A percentile compares a stretch with the other conserved stretches of the same genome.
phyloP scores from a whole-genome alignment of 805 yeast species.

The Dipodascus albidus region DNA sequence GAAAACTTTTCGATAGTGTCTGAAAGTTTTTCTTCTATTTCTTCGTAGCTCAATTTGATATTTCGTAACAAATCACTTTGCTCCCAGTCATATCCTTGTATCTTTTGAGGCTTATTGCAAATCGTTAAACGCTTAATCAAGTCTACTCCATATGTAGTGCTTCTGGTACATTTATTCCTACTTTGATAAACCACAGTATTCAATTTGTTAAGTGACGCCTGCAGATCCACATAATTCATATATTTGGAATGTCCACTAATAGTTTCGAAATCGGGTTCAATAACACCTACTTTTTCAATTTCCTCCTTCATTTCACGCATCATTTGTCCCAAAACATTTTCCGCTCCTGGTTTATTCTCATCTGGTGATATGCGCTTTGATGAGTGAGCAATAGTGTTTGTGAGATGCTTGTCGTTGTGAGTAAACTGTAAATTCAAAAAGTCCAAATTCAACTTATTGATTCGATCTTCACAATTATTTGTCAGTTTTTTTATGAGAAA shows the following conservation, averaged over 20 bases:
- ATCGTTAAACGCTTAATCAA: constrained; percentile 31
- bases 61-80: not conserved
- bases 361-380: constrained; percentile 18
- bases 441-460: constrained; percentile 33
- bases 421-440: constrained; percentile 53
- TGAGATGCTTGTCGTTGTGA: constrained; percentile 29
- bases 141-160: constrained; percentile 48
- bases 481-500: constrained; percentile 28
- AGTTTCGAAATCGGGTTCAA: constrained; percentile 20
- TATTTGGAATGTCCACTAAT: constrained; percentile 47
- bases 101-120: constrained; percentile 18
- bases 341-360: constrained; percentile 12
- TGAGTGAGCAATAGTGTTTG: not conserved
- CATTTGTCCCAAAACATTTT: constrained; percentile 1
- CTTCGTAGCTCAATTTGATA: constrained; percentile 13
- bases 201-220: constrained; percentile 39
- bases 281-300: constrained; percentile 13
- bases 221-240: constrained; percentile 40
- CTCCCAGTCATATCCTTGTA: not conserved
- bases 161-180: constrained; percentile 43
- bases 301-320: constrained; percentile 1
- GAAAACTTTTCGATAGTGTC: constrained; percentile 63
- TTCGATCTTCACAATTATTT: constrained; percentile 16
- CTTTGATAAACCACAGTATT: constrained; percentile 41
- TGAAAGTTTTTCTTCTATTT: constrained; percentile 28